These are phyloP conservation scores for Primulina eburnea DNA, from an alignment of 257 asterid genomes.

Conservation along the genomic window DNA sequence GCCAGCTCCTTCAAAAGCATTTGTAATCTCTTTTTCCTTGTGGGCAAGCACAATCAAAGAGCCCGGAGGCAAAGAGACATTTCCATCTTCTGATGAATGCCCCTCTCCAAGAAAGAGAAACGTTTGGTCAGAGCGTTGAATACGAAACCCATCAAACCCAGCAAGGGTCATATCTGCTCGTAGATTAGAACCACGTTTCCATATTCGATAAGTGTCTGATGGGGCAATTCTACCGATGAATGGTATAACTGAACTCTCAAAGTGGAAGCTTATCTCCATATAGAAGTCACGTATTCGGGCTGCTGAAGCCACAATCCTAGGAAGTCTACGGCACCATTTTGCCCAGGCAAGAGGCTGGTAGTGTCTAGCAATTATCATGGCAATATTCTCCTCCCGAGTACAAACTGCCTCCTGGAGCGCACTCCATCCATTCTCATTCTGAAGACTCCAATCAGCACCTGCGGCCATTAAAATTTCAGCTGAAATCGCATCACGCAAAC, in stretches of 20 bases:
- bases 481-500: conserved; percentile 63
- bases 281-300: conserved; percentile 88
- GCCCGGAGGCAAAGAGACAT: conserved; percentile 76
- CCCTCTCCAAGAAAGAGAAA: conserved; percentile 97
- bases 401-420: conserved; percentile 99
- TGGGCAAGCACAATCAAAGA: conserved; percentile 90
- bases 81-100: conserved; percentile 61
- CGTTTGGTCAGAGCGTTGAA: conserved; percentile 95
- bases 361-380: conserved; percentile 93
- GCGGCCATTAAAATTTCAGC: conserved; percentile 98
- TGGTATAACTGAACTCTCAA: conserved; percentile 97
- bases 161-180: conserved; percentile 99
- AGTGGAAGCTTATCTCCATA: conserved; percentile 97
- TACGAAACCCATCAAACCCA: conserved; percentile 97
- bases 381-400: conserved; percentile 87
- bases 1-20: conserved; percentile 97
- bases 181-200: conserved; percentile 98
- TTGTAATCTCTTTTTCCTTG: conserved; percentile 90
- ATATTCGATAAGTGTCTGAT: conserved; percentile 89
- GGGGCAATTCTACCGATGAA: conserved; percentile 98
- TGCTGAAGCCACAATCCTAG: conserved; percentile 92
- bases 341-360: conserved; percentile 99
- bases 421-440: conserved; percentile 98
- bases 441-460: conserved; percentile 99
- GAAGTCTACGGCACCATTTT: conserved; percentile 98